Evolutionary conservation across 1,284 basidiomycete species (phyloP).

Genomic region (Naganishia sp.): DNA sequence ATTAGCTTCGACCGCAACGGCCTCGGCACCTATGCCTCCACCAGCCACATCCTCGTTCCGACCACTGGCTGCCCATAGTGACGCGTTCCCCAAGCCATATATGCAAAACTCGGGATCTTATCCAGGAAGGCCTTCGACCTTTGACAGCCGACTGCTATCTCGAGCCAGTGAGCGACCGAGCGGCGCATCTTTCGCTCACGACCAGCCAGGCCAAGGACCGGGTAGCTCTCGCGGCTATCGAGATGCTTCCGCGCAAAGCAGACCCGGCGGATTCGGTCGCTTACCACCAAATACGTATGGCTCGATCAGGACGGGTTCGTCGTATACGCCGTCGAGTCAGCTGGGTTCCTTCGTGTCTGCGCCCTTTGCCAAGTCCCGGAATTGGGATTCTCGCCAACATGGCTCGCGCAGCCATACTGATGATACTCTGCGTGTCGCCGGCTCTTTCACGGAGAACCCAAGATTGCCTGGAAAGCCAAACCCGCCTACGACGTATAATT

Average conservation of each 20-base stretch:
- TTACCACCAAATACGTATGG: slow-evolving; percentile 9
- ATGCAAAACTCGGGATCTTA: neutral
- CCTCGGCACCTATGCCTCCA: slow-evolving; percentile 8
- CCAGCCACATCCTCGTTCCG: neutral
- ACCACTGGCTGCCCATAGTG: neutral
- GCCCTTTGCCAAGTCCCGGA: slow-evolving; percentile 1
- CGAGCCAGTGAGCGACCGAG: neutral
- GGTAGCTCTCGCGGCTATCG: neutral
- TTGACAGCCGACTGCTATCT: neutral
- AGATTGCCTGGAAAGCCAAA: neutral
- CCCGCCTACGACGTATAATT: neutral
- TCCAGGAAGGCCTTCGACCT: neutral
- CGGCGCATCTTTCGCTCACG: neutral
- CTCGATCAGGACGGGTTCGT: neutral
- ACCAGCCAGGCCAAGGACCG: neutral
- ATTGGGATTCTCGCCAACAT: neutral
- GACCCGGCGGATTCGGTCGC: slow-evolving; percentile 8
- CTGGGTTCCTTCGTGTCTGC: slow-evolving; percentile 14
- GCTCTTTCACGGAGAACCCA: neutral
- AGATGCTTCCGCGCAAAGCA: neutral
- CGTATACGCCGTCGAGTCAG: slow-evolving; percentile 1
- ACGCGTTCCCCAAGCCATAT: neutral
- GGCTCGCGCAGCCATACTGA: neutral
- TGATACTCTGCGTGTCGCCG: neutral
- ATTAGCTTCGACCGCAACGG: neutral